phyloP scores from a whole-genome alignment of 1,284 basidiomycete genomes.

The Schizopora paradoxa region DNA sequence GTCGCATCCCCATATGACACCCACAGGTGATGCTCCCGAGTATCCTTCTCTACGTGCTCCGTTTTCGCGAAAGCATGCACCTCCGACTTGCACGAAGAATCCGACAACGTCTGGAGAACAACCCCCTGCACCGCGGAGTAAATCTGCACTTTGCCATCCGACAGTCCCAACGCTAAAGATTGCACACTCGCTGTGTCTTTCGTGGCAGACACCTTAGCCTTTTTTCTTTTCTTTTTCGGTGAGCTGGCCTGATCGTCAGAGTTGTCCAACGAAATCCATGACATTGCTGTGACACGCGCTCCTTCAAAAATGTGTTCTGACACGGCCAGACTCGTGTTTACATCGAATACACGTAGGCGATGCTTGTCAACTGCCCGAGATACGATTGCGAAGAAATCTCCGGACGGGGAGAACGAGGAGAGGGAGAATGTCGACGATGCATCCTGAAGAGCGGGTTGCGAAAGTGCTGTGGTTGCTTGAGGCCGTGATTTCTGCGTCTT shows the following conservation, averaged over 20 bases:
- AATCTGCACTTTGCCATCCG: slow-evolving; percentile 48
- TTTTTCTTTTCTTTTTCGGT: slow-evolving; percentile 38
- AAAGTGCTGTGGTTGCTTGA: slow-evolving; percentile 50
- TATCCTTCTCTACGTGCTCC: slow-evolving; percentile 23
- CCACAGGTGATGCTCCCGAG: slow-evolving; percentile 36
- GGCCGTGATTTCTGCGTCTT: slow-evolving; percentile 53
- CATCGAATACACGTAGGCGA: slow-evolving; percentile 62
- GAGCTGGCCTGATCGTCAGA: slow-evolving; percentile 27
- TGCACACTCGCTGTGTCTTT: slow-evolving; percentile 25
- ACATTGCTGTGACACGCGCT: slow-evolving; percentile 48
- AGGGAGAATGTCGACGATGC: slow-evolving; percentile 39
- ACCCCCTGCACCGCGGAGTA: slow-evolving; percentile 57
- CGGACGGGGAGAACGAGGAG: slow-evolving; percentile 59
- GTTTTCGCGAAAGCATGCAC: slow-evolving; percentile 44
- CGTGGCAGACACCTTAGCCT: slow-evolving; percentile 23
- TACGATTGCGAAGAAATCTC: slow-evolving; percentile 56
- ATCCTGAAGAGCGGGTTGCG: slow-evolving; percentile 52
- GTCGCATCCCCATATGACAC: slow-evolving; percentile 52
- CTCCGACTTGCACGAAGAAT: slow-evolving; percentile 46
- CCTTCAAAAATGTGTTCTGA: slow-evolving; percentile 56
- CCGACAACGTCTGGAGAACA: slow-evolving; percentile 48
- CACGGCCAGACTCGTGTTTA: slow-evolving; percentile 46
- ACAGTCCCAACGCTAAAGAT: slow-evolving; percentile 49
- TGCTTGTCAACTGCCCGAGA: slow-evolving; percentile 72
- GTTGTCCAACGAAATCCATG: slow-evolving; percentile 44